Evolutionary conservation across 2,329 filamentous ascomycete genomes (phyloP), one percentile per base, ranked within the genome.

Genomic region (Epichloe glyceriae): DNA sequence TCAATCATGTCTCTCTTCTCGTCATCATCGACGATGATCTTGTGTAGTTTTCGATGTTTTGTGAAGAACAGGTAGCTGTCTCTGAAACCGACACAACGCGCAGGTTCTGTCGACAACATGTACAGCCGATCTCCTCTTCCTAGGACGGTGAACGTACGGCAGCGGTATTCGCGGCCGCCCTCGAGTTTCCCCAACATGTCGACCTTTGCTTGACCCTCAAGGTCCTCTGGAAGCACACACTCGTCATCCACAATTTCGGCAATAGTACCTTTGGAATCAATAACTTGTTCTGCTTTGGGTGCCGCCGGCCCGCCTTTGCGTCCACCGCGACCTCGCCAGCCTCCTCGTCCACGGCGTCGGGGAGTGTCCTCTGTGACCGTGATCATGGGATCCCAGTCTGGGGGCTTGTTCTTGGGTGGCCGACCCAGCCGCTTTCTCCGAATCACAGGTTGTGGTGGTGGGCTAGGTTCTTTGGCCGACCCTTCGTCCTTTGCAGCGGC

Each of bases 31-130:
- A 97, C 88, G 61, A 98, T 95, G 62, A 98, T 95, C 73, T 98
- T 98, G 78, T 89, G 93, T 14, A 98, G 83, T 61, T 89, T 84
- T 64, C 87, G 86, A 69, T 98, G 93, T 70, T 97, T 98, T 56
- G 93, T 94, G 74, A 98, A 98, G 76, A 98, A 96, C 26, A 98
- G 80, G 64, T 98, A 98, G 56, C 90, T 96, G 73, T 98, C 93
- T 58, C 93, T 80, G 75, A 98, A 98, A 15, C 93, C 93, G 50
- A 95, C 90, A 62, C 93, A 97, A 57, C 93, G 86, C 22, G 93
- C 93, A 5, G 93, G 94, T 64, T 98, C 93, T 4, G 93, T 98
- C 3, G 93, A 97, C 68, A 98, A 72, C 93, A 98, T 98, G 79
- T 98, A 98, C 11, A 95, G 80, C 51, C 90, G 76, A 47, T 91